phyloP scores from a whole-genome alignment of 2,329 filamentous ascomycete genomes.

The Fusarium tupiense region DNA sequence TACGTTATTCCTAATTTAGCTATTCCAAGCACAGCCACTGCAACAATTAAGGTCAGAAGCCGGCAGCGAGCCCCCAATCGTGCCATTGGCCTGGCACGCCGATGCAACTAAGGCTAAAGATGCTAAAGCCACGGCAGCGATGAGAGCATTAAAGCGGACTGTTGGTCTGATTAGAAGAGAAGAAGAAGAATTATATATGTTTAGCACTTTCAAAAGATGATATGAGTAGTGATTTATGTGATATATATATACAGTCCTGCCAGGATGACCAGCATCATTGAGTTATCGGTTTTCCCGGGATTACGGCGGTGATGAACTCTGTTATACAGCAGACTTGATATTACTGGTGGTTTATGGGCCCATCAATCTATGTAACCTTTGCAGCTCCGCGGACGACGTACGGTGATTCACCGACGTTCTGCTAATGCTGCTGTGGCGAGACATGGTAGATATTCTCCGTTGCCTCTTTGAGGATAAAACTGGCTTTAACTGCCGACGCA shows the following conservation, averaged over 20 bases:
- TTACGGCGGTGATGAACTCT: not conserved
- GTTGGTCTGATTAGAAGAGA: fast-evolving
- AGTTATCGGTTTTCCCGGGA: fast-evolving
- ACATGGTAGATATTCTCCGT: not conserved
- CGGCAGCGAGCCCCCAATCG: not conserved
- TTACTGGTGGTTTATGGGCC: not conserved
- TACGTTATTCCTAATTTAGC: not conserved
- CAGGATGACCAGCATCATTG: not conserved
- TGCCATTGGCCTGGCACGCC: not conserved
- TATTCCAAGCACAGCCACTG: not conserved
- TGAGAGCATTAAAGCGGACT: not conserved
- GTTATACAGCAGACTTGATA: not conserved
- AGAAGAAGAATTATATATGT: not conserved
- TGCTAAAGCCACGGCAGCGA: not conserved
- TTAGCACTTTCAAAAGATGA: too few species aligned
- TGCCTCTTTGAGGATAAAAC: fast-evolving
- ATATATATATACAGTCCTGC: not conserved
- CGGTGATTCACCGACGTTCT: not conserved
- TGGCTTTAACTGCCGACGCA: fast-evolving
- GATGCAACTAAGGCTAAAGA: not conserved
- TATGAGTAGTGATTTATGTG: too few species aligned
- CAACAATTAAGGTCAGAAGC: not conserved
- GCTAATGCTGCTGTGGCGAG: fast-evolving
- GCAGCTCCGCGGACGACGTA: not conserved
- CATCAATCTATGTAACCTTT: not conserved